Base-by-base conservation (phyloP, 1,284 basidiomycete species). In the Baeospora myosura region DNA sequence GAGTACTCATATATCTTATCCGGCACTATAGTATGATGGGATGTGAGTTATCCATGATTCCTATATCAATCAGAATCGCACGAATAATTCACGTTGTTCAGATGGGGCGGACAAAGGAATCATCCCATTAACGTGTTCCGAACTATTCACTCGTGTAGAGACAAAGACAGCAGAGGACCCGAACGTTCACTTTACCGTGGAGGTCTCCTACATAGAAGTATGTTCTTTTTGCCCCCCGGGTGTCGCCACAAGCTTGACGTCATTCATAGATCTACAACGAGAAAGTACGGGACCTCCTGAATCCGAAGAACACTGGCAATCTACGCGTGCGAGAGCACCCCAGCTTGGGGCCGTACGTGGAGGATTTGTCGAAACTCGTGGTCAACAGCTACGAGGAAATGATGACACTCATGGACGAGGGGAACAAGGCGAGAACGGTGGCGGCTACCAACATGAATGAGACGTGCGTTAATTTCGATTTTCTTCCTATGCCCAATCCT, bases 361-460 rank as follows among this genome's bases (percentile, higher is more conserved):
- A 98, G 63, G 93, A 96, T 66, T 72, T 98, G 38, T 94, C 90
- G 57, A 92, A 92, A 63, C 79, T 98, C 35, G 85, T 88, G 21
- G 96, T 98, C 32, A 82, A 78, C 57, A 88, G 76, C 59, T 97
- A 94, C 61, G 75, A 85, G 18, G 94, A 96, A 60, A 95, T 98
- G 81, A 96, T 97, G 82, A 91, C 84, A 5, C 80, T 98, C 57
- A 98, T 98, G 94, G 95, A 98, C 66, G 95, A 98, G 62, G 95
- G 95, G 32, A 98, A 98, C 65, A 98, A 98, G 69, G 91, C 90
- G 33, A 74, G 95, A 35, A 98, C 95, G 18, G 94, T 98, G 7
- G 96, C 96, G 7, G 95, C 96, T 16, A 99, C 96, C 17, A 91
- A 96, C 64, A 99, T 99, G 96, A 99, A 99, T 65, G 96, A 98